Conservation (phyloP, 805 yeast genomes). For the Tetrapisispora phaffii region DNA sequence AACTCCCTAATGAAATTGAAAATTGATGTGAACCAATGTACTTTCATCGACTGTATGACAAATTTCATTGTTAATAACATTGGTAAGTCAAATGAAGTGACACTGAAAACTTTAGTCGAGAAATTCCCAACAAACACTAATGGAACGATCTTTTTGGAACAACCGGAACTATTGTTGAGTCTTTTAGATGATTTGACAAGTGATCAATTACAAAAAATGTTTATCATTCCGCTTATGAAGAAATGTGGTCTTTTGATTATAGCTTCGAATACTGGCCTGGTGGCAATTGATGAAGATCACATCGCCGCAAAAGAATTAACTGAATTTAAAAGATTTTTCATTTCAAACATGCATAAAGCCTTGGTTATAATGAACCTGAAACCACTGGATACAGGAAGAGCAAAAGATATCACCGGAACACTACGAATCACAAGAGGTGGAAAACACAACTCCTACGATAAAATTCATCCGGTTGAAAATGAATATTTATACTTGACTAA, state of each 20-base stretch:
- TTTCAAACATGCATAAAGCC: constrained; percentile 18
- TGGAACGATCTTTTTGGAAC: constrained; percentile 21
- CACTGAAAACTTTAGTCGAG: constrained; percentile 61
- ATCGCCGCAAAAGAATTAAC: constrained; percentile 13
- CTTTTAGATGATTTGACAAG: constrained; percentile 20
- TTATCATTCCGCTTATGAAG: constrained; percentile 20
- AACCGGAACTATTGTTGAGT: constrained; percentile 26
- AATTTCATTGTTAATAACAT: constrained; percentile 35
- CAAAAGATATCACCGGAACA: constrained; percentile 72
- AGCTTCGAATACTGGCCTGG: constrained; percentile 14
- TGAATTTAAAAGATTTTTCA: constrained; percentile 21
- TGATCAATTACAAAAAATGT: constrained; percentile 19
- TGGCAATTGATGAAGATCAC: constrained; percentile 3
- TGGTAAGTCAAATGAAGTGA: constrained; percentile 61
- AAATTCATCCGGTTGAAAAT: constrained; percentile 38
- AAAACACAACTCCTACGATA: constrained; percentile 20
- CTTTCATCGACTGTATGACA: constrained; percentile 38
- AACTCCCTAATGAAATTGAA: constrained; percentile 18
- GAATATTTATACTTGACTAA: constrained; percentile 53
- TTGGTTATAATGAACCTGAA: constrained; percentile 37
- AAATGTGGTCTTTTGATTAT: constrained; percentile 22
- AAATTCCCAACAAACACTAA: constrained; percentile 35
- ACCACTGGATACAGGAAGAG: constrained; percentile 72
- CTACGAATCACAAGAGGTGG: constrained; percentile 53
- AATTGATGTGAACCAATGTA: constrained; percentile 12